phyloP scores from a whole-genome alignment of 305 asterid species.

The Coffea humblotiana region DNA sequence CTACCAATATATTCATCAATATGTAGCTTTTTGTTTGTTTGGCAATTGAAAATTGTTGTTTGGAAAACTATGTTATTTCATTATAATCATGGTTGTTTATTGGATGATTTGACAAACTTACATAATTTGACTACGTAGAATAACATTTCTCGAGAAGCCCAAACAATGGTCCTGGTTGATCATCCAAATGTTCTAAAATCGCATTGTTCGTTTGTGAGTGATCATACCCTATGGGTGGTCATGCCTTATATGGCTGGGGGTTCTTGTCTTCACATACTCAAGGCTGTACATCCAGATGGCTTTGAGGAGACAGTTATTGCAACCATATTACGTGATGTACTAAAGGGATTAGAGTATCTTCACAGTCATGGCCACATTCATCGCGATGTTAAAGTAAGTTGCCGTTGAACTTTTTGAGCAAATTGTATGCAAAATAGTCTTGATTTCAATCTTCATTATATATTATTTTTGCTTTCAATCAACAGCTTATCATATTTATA shows the following conservation, averaged over 20 bases:
- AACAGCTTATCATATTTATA: not conserved
- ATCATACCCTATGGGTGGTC: constrained; percentile 88
- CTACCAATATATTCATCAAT: too few relatives aligned
- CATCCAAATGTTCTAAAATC: constrained; percentile 94
- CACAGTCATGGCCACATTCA: constrained; percentile 98
- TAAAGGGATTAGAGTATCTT: constrained; percentile 93
- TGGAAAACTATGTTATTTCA: not conserved
- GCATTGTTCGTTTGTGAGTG: constrained; percentile 88
- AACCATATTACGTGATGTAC: constrained; percentile 79
- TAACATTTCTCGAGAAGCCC: constrained; percentile 91
- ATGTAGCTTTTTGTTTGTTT: not conserved
- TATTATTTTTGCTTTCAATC: not conserved
- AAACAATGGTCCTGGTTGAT: constrained; percentile 90
- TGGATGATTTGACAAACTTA: constrained; percentile 18
- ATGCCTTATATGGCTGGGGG: constrained; percentile 99
- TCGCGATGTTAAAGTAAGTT: constrained; percentile 94
- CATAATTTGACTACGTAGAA: constrained; percentile 41
- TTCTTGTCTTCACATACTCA: constrained; percentile 93
- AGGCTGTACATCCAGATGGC: constrained; percentile 90
- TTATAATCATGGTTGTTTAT: not conserved
- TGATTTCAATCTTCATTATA: not conserved
- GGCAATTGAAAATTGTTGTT: not conserved
- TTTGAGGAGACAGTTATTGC: constrained; percentile 93
- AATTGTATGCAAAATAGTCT: not conserved
- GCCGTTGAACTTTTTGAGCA: not conserved